These are phyloP conservation scores for Penicillium expansum DNA, from an alignment of 2,329 filamentous ascomycete species.

Conservation along the genomic window DNA sequence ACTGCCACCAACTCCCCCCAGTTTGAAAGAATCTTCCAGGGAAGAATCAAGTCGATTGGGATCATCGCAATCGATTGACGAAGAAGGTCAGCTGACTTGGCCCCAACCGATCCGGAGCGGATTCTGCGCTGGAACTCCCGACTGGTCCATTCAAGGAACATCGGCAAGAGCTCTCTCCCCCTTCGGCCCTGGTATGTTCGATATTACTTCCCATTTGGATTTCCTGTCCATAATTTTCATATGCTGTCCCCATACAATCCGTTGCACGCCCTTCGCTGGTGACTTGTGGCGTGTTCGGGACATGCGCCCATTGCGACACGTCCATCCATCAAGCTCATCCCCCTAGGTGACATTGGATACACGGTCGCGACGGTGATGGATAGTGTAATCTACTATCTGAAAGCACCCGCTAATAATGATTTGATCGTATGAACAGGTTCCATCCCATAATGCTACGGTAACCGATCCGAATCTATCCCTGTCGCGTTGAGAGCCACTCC, in stretches of 20 bases:
- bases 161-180: constrained; percentile 9
- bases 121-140: constrained; percentile 13
- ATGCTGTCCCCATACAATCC: background rate
- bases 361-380: constrained; percentile 13
- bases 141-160: constrained; percentile 8
- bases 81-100: constrained; percentile 8
- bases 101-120: constrained; percentile 6
- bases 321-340: constrained; percentile 10
- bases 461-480: constrained; percentile 20
- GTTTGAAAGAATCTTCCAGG: background rate
- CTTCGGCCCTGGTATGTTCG: constrained; percentile 23
- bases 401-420: constrained; percentile 9
- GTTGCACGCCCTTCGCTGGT: constrained; percentile 1
- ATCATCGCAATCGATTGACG: constrained; percentile 5
- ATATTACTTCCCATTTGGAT: constrained; percentile 6
- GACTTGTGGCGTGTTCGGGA: constrained; percentile 1
- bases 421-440: constrained; percentile 4
- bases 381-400: background rate
- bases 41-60: constrained; percentile 1
- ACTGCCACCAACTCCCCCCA: constrained; percentile 3
- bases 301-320: constrained; percentile 23
- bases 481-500: constrained; percentile 26
- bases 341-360: constrained; percentile 3
- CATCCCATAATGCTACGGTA: constrained; percentile 35
- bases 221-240: background rate